Evolutionary conservation across 1,139 yeast genomes (phyloP), one percentile per base, ranked within the genome.

Genomic region (Zygosaccharomyces sapae): DNA sequence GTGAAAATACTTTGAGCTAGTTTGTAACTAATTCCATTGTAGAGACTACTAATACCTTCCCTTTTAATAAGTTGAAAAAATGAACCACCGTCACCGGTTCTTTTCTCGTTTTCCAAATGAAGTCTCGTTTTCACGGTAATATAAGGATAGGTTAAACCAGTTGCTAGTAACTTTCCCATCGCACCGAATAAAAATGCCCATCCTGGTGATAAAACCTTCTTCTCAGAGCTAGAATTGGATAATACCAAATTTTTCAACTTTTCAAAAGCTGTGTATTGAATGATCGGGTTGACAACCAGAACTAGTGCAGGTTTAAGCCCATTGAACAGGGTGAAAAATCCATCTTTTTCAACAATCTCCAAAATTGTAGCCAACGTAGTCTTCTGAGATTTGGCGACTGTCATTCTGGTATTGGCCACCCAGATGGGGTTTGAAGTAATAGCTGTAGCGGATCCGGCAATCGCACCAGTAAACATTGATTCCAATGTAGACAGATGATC

Each of bases 361-460:
- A 75, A 48, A 46, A 89, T 67, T 3, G 85, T 77, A 35, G 67
- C 70, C 45, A 83, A 60, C 2, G 88, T 77, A 53, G 69, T 58
- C 55, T 71, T 68, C 64, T 73, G 58, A 45, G 62, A 52, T 62
- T 68, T 71, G 41, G 63, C 60, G 33, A 76, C 84, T 4, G 95
- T 85, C 83, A 85, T 82, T 68, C 96, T 75, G 1, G 96, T 88
- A 64, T 88, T 88, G 47, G 92, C 94, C 33, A 88, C 95, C 97
- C 97, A 89, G 58, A 89, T 82, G 31, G 97, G 97, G 68, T 90
- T 90, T n/a, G 96, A 83, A 13, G 85, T 77, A 19, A 86, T 72
- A 49, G 90, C 86, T 2, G 97, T 88, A 38, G 89, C 78, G 6
- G 90, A 78, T 0, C 97, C 97, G 2, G 97, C 95, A 58, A 86